A percentile compares a stretch with the other conserved stretches of the same genome.
Conservation (phyloP, 2,329 filamentous ascomycete species). For the Ampelomyces quisqualis region DNA sequence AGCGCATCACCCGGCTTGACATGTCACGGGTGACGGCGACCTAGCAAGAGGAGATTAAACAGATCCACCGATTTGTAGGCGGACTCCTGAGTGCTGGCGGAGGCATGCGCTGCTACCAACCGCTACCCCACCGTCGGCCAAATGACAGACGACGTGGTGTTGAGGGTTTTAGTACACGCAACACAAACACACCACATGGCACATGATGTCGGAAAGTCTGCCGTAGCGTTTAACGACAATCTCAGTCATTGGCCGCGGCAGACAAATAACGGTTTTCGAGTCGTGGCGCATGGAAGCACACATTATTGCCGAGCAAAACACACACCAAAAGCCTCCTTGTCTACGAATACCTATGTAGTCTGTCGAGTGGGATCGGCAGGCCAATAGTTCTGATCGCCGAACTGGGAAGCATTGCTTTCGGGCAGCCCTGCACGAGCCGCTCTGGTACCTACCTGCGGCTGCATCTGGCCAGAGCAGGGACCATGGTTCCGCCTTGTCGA, state of each 20-base stretch:
- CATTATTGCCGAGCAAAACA: conserved; percentile 5
- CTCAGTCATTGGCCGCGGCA: conserved; percentile 8
- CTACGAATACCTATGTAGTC: conserved; percentile 17
- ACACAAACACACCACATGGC: no score
- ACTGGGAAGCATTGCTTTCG: conserved; percentile 13
- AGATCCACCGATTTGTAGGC: no score
- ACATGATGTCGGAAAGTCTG: neutral
- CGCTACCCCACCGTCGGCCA: no score
- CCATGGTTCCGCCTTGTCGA: conserved; percentile 17
- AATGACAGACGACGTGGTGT: no score
- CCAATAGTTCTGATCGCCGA: conserved; percentile 18
- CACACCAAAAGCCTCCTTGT: conserved; percentile 13
- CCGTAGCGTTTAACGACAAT: conserved; percentile 11
- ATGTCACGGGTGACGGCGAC: neutral
- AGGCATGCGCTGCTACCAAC: no score
- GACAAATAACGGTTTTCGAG: conserved; percentile 4
- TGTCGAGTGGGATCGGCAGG: conserved; percentile 9
- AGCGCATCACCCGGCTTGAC: conserved; percentile 1
- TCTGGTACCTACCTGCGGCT: conserved; percentile 28
- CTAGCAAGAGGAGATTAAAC: neutral
- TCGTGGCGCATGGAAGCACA: conserved; percentile 6
- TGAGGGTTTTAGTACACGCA: neutral
- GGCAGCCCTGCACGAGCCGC: conserved; percentile 11
- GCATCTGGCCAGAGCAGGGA: no score
- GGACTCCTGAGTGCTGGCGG: no score